Base-by-base conservation (phyloP, 768 basidiomycete genomes). In the Mycena leptocephala region DNA sequence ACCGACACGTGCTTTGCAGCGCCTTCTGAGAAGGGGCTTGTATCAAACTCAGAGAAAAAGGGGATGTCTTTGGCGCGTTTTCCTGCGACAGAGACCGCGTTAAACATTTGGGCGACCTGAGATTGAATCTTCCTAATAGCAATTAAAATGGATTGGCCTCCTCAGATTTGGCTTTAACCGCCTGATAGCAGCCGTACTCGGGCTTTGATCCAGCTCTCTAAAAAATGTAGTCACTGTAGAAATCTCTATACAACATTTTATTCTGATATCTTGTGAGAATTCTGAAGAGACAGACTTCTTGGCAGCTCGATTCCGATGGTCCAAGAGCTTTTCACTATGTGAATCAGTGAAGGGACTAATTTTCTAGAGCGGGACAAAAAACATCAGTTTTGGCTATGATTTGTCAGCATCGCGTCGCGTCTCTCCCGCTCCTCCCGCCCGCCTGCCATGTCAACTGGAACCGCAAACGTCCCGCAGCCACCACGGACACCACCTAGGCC, bases 351-450 rank as follows among this genome's bases (percentile, higher is more conserved):
- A 35, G 33, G 59, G 24, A 20, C 22, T 7, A 35, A 61, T 56
- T 55, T 56, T 55, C 39, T 55, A 56, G 10, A 24, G 26, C 18
- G 18, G 11, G 55, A 37, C 30, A 5, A 30, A 26, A 43, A 8
- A 37, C 2, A n/a, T 22, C 68, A 26, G 22, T 18, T 26, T 70
- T 61, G 2, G 43, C 58, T 4, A 18, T 35, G 39, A 59, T 70
- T 70, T 28, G 41, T 70, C 68, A 70, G 24, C 68, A 43, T 14
- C 68, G 56, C 56, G 68, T 70, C 56, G 68, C 69, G 69, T 58
- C 68, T 9, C 58, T 61, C 28, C 30, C 43, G 43, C 58, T 18
- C 58, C 32, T 33, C 16, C 8, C 11, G 30, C 58, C 51, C 51
- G 43, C 14, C 18, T 46, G 16, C 9, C 22, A 68, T 56, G 66